These are phyloP conservation scores for Candida michaelii DNA, from an alignment of 805 yeast genomes.

Conservation along the genomic window DNA sequence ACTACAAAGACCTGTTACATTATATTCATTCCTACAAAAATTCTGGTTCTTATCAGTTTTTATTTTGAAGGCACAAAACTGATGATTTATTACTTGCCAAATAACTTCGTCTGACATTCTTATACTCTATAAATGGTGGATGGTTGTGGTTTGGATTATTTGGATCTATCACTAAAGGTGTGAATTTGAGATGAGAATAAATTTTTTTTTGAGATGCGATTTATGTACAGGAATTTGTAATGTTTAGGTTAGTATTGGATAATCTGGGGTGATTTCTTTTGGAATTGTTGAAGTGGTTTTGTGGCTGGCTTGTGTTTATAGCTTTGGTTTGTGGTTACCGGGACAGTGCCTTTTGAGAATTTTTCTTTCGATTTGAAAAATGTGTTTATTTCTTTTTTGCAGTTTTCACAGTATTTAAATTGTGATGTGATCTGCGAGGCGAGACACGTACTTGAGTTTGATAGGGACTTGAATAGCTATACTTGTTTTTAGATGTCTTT, in stretches of 20 bases:
- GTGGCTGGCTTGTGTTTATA: background rate
- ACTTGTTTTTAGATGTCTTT: no score
- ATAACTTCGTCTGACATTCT: constrained; percentile 74
- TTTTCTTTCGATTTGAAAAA: no score
- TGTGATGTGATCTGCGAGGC: no score
- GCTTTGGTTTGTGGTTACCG: background rate
- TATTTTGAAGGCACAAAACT: constrained; percentile 92
- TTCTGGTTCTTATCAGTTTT: constrained; percentile 86
- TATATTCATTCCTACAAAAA: constrained; percentile 94
- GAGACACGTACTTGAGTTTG: no score
- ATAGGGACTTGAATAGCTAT: no score
- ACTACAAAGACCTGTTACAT: constrained; percentile 90
- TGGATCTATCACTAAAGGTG: background rate
- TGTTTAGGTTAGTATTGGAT: background rate
- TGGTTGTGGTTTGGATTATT: background rate
- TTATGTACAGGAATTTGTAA: constrained; percentile 7
- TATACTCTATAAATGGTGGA: background rate
- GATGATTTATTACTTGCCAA: constrained; percentile 96
- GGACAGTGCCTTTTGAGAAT: no score
- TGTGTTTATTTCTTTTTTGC: background rate
- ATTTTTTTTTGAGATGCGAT: constrained; percentile 11
- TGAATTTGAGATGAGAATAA: constrained; percentile 7
- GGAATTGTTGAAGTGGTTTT: background rate
- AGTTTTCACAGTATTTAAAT: background rate
- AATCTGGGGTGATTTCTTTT: background rate